phyloP scores from a whole-genome alignment of 371 early-diverging fungal species.

The Blakeslea trispora region DNA sequence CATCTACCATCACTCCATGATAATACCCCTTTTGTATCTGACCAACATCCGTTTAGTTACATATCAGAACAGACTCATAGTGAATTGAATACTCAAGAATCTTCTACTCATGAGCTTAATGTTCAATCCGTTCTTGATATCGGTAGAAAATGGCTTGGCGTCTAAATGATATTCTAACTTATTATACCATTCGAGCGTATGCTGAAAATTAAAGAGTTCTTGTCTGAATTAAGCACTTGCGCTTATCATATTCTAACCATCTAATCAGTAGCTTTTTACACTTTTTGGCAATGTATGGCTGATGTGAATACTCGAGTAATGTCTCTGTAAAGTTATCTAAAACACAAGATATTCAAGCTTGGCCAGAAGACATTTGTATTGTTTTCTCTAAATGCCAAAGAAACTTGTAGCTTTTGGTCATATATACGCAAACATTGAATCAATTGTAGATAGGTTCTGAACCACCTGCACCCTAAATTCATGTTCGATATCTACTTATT shows the following conservation, averaged over 20 bases:
- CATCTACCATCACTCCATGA: conserved; percentile 26
- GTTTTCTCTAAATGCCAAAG: too few relatives aligned
- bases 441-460: too few relatives aligned
- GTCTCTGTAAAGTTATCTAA: too few relatives aligned
- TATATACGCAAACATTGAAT: too few relatives aligned
- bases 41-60: conserved; percentile 44
- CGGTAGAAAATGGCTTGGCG: conserved; percentile 27
- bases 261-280: too few relatives aligned
- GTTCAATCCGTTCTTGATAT: conserved; percentile 29
- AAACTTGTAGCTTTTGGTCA: too few relatives aligned
- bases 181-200: background rate
- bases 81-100: background rate
- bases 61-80: conserved; percentile 22
- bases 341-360: too few relatives aligned
- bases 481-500: too few relatives aligned
- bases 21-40: conserved; percentile 39
- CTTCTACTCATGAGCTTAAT: conserved; percentile 8
- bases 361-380: too few relatives aligned
- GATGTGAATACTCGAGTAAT: too few relatives aligned
- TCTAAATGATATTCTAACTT: conserved; percentile 1
- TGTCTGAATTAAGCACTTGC: background rate
- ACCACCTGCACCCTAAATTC: too few relatives aligned
- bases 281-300: too few relatives aligned
- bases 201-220: background rate
- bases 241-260: background rate